Percentiles rank a stretch among this genome's conserved stretches.
Evolutionary conservation across 176 grass and related monocot genomes (phyloP).

Genomic region (Puccinellia tenuiflora): DNA sequence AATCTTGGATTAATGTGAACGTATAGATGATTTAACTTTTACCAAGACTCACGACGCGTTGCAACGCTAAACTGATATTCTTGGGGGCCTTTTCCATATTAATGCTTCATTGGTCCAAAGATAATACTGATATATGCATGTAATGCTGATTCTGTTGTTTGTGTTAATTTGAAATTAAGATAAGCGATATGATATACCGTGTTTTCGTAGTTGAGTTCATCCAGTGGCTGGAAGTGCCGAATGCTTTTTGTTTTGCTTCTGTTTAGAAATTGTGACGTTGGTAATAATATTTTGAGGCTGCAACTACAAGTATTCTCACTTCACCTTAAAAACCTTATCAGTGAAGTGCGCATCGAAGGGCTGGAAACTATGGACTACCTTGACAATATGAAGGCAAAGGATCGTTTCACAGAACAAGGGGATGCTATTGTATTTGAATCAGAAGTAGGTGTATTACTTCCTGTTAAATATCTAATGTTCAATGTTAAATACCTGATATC

Average conservation of each 20-base stretch:
- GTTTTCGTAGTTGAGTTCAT: not conserved
- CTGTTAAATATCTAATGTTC: not conserved
- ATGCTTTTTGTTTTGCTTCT: not conserved
- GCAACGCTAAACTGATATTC: not conserved
- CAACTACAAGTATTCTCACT: not conserved
- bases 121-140: not conserved
- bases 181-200: not conserved
- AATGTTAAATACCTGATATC: not conserved
- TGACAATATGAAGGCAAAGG: conserved; percentile 58
- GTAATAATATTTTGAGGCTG: not conserved
- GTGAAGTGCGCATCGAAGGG: conserved; percentile 85
- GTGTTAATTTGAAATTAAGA: not conserved
- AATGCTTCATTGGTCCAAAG: not conserved
- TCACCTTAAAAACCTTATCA: conserved; percentile 16
- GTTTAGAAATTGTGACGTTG: not conserved
- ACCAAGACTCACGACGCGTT: not conserved
- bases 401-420: conserved; percentile 69
- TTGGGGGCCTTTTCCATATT: not conserved
- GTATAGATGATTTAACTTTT: not conserved
- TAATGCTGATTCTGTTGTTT: not conserved
- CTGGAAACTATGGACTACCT: conserved; percentile 88
- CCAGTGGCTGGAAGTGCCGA: not conserved
- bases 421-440: conserved; percentile 85
- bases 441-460: conserved; percentile 40
- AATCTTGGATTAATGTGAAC: not conserved